phyloP scores from a whole-genome alignment of 352 stramenopile genomes.

The Thalassiosira mediterranea region DNA sequence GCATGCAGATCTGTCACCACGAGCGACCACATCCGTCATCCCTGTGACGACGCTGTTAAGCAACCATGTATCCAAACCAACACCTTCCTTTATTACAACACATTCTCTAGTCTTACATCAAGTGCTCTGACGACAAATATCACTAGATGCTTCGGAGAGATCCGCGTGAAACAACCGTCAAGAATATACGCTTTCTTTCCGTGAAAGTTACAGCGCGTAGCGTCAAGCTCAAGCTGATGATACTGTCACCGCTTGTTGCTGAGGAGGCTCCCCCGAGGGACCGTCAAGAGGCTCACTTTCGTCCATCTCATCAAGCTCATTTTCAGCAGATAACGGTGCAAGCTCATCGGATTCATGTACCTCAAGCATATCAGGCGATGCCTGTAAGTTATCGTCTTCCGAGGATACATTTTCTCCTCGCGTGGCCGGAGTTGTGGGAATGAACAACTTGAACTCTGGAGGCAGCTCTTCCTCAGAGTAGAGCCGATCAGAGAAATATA shows the following conservation, averaged over 20 bases:
- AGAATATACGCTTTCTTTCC: too few species aligned
- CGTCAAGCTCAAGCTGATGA: slow-evolving; percentile 41
- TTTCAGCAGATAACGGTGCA: slow-evolving; percentile 6
- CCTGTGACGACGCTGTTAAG: too few species aligned
- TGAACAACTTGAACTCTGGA: slow-evolving; percentile 96
- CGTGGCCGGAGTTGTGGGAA: slow-evolving; percentile 81
- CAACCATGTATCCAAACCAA: too few species aligned
- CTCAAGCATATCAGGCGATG: slow-evolving; percentile 8
- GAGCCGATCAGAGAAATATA: slow-evolving; percentile 96
- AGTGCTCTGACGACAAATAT: too few species aligned
- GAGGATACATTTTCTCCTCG: slow-evolving; percentile 13
- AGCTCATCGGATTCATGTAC: slow-evolving; percentile 19
- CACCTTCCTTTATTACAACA: too few species aligned
- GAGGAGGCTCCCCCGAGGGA: background rate
- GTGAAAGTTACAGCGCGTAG: too few species aligned
- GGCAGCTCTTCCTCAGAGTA: slow-evolving; percentile 97
- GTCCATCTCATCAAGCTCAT: slow-evolving; percentile 15
- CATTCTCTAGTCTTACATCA: too few species aligned
- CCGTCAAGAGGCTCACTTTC: slow-evolving; percentile 17
- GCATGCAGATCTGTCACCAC: too few species aligned
- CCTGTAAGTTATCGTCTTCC: slow-evolving; percentile 1
- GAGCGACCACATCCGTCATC: too few species aligned
- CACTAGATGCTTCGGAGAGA: too few species aligned
- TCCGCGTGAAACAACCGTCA: too few species aligned
- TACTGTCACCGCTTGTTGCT: slow-evolving; percentile 25